Conservation (phyloP, 2,329 filamentous ascomycete species). For the Neodidymelliopsis sp. region DNA sequence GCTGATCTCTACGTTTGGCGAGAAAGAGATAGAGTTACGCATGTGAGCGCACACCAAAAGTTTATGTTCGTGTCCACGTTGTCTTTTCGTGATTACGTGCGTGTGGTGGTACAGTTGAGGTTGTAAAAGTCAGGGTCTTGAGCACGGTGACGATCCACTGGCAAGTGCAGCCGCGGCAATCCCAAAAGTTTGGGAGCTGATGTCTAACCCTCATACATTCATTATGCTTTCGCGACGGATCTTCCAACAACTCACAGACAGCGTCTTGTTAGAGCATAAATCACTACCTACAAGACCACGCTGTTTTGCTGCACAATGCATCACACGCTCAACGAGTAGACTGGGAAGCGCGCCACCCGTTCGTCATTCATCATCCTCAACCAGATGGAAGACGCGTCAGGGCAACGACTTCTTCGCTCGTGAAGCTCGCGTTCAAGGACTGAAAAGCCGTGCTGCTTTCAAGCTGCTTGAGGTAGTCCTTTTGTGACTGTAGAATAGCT, state of each 20-base stretch:
- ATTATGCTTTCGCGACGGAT: constrained; percentile 49
- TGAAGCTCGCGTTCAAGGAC: constrained; percentile 76
- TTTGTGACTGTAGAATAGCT: neutral
- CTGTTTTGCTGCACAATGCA: constrained; percentile 27
- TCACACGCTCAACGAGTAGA: constrained; percentile 14
- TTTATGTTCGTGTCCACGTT: neutral
- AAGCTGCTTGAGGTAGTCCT: constrained; percentile 82
- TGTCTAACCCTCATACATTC: constrained; percentile 13
- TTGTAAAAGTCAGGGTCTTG: neutral
- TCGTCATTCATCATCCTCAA: constrained; percentile 58
- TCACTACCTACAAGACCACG: constrained; percentile 5
- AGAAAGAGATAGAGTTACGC: too few species aligned
- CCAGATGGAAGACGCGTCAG: constrained; percentile 84
- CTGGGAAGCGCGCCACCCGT: constrained; percentile 8
- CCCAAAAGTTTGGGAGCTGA: constrained; percentile 25
- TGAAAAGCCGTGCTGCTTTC: constrained; percentile 92
- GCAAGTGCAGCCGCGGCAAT: constrained; percentile 13
- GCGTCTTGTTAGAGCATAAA: constrained; percentile 34
- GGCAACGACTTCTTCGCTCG: constrained; percentile 73
- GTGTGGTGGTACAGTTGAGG: neutral
- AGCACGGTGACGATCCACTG: too few species aligned
- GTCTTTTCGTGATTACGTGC: neutral
- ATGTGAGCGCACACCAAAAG: neutral
- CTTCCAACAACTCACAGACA: constrained; percentile 47
- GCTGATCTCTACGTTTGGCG: too few species aligned